phyloP scores from a whole-genome alignment of 352 stramenopile species.

The Pythium dissimile region DNA sequence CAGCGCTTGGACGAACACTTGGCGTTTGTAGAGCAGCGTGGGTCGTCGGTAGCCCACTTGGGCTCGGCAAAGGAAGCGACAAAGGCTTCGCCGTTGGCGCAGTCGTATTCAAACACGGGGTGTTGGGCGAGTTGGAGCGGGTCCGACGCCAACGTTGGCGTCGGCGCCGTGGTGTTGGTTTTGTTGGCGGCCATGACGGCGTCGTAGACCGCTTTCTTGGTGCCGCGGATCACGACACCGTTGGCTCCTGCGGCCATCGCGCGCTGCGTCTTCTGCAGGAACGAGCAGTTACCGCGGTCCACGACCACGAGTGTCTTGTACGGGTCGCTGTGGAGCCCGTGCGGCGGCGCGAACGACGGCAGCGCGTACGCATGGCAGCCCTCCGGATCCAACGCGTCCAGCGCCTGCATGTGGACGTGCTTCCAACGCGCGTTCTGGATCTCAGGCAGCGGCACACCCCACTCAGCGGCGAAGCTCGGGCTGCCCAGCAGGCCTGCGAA shows the following conservation, averaged over 20 bases:
- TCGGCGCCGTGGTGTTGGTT: conserved; percentile 38
- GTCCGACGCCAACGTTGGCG: too few species aligned
- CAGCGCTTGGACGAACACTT: conserved; percentile 51
- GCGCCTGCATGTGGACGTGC: conserved; percentile 33
- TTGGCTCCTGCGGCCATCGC: conserved; percentile 53
- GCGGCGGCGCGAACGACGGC: conserved; percentile 2
- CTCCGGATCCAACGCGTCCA: conserved; percentile 27
- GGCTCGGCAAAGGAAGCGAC: conserved; percentile 35
- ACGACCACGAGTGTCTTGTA: conserved; percentile 46
- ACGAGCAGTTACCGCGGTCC: conserved; percentile 76
- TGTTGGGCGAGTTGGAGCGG: not conserved
- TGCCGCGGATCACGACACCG: conserved; percentile 55
- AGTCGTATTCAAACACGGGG: conserved; percentile 72
- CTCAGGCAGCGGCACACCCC: conserved; percentile 48
- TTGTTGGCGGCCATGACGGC: conserved; percentile 35
- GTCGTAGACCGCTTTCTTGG: conserved; percentile 57
- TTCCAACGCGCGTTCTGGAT: conserved; percentile 54
- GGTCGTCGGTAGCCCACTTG: conserved; percentile 46
- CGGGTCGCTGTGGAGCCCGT: conserved; percentile 1
- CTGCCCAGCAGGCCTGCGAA: conserved; percentile 52
- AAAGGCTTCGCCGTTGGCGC: conserved; percentile 49
- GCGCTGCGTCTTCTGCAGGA: conserved; percentile 51
- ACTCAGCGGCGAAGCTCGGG: conserved; percentile 48
- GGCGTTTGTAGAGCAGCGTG: conserved; percentile 26
- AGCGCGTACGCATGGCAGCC: conserved; percentile 40